Conservation (phyloP, 768 basidiomycete species). For the Daedaleopsis sinensis region DNA sequence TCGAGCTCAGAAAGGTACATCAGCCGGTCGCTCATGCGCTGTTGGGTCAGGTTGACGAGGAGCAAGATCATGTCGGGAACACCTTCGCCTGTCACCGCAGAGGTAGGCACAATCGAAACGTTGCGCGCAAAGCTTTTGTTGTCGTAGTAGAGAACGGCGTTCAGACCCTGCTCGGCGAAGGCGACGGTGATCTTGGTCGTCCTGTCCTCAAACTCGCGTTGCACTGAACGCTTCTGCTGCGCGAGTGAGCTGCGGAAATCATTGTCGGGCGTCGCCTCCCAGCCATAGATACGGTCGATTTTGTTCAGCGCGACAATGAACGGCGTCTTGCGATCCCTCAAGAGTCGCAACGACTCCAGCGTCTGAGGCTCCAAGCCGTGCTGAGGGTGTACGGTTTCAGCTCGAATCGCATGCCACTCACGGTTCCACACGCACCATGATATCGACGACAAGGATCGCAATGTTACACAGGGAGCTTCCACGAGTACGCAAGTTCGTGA, state of each 20-base stretch:
- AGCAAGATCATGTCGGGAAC: constrained; percentile 99
- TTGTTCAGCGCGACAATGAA: constrained; percentile 99
- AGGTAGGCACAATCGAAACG: constrained; percentile 96
- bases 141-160: constrained; percentile 94
- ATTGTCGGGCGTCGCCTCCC: constrained; percentile 89
- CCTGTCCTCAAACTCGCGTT: constrained; percentile 92
- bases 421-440: constrained; percentile 65
- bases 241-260: constrained; percentile 91
- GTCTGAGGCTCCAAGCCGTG: constrained; percentile 99
- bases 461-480: constrained; percentile 99
- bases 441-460: constrained; percentile 98
- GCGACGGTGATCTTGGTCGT: constrained; percentile 83
- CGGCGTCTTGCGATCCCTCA: constrained; percentile 92
- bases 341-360: constrained; percentile 89
- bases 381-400: constrained; percentile 37
- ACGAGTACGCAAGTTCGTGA: constrained; percentile 93
- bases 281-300: constrained; percentile 98
- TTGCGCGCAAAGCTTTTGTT: constrained; percentile 95
- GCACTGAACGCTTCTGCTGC: constrained; percentile 75
- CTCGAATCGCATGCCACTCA: neutral
- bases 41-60: constrained; percentile 94
- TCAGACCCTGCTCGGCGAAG: constrained; percentile 97
- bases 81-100: constrained; percentile 97
- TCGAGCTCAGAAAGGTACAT: constrained; percentile 99
- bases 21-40: constrained; percentile 94